These are phyloP conservation scores for Botrytis tulipae DNA, from an alignment of 2,329 filamentous ascomycete species.

Conservation along the genomic window DNA sequence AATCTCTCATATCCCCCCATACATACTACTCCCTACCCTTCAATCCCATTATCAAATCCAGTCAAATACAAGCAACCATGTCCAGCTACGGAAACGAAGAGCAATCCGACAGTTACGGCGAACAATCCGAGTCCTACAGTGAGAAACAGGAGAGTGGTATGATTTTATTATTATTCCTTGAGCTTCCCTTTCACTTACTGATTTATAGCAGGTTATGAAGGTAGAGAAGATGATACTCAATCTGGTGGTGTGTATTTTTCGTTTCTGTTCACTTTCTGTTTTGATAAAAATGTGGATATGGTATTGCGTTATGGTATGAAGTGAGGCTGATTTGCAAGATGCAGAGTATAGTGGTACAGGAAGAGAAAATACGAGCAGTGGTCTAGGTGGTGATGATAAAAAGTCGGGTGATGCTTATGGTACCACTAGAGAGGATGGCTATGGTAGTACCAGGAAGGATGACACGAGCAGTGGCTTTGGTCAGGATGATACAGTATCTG, in stretches of 20 bases:
- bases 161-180: not conserved
- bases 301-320: not conserved
- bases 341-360: not conserved
- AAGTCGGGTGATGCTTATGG: not conserved
- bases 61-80: not conserved
- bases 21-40: not conserved
- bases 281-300: not conserved
- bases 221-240: not conserved
- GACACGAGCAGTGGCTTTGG: not conserved
- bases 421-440: not conserved
- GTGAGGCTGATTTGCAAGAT: not conserved
- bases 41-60: too few relatives aligned
- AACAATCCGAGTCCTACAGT: not conserved
- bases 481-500: not conserved
- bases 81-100: slow-evolving; percentile 8
- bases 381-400: not conserved
- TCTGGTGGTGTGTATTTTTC: slow-evolving; percentile 7
- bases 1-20: not conserved
- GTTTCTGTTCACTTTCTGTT: not conserved
- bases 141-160: slow-evolving; percentile 8
- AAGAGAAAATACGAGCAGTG: not conserved
- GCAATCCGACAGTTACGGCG: slow-evolving; percentile 3
- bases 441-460: not conserved
- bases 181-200: not conserved
- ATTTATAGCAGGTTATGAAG: not conserved